phyloP scores from a whole-genome alignment of 345 rosid species.

The Odontarrhena argentea region DNA sequence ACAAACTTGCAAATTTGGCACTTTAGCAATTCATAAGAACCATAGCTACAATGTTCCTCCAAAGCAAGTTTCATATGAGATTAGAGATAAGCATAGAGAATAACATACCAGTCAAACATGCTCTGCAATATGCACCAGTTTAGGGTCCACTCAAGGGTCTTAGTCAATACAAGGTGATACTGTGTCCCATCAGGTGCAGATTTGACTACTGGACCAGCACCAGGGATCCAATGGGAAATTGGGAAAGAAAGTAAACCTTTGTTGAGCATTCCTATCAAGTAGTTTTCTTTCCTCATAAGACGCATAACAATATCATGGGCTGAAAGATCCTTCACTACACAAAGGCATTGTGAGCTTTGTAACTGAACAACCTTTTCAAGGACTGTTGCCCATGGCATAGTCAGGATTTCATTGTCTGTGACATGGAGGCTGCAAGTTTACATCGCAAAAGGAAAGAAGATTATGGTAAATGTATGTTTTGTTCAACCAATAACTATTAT shows the following conservation, averaged over 20 bases:
- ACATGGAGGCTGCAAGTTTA: conserved; percentile 80
- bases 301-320: conserved; percentile 96
- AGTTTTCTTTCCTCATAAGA: conserved; percentile 97
- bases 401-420: conserved; percentile 86
- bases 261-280: conserved; percentile 96
- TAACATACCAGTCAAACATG: conserved; percentile 94
- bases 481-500: conserved; percentile 17
- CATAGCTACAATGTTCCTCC: conserved; percentile 7
- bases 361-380: conserved; percentile 88
- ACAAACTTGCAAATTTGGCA: conserved; percentile 4
- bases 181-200: conserved; percentile 52
- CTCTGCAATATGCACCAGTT: conserved; percentile 99
- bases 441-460: conserved; percentile 2
- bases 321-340: conserved; percentile 95
- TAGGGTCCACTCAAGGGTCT: conserved; percentile 96
- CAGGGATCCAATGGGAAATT: conserved; percentile 83
- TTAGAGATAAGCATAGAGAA: conserved; percentile 7
- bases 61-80: conserved; percentile 5
- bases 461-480: conserved; percentile 3
- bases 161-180: conserved; percentile 70
- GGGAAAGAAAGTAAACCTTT: conserved; percentile 96
- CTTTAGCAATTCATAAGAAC: conserved; percentile 1
- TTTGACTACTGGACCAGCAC: conserved; percentile 85
- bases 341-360: conserved; percentile 77
- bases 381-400: conserved; percentile 91